Evolutionary conservation across 192 early-diverging fungal species (phyloP), one percentile per base, ranked within the genome.

Genomic region (Phycomyces nitens): DNA sequence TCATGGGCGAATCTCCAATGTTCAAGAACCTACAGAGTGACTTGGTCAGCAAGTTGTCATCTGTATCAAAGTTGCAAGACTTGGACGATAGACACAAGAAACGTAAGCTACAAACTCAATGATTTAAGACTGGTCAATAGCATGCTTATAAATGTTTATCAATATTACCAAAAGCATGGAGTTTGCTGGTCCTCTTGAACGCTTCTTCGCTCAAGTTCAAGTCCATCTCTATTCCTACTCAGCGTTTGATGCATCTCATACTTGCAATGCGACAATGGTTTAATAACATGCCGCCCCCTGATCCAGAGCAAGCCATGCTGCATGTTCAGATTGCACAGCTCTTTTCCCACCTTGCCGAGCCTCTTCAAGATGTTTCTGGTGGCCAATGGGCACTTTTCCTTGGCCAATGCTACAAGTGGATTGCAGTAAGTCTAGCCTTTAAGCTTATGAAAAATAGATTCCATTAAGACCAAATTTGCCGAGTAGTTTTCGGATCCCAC

Each of bases 341-440:
- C 0, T 59, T 81, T 14, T 60, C 54, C 3, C 24, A 69, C 4
- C 55, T 84, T 15, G 60, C 74, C 0, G 55, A 60, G 8, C 56
- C 77, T 12, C 62, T 81, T 0, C 77, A 80, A 63, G 76, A 81
- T 40, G 65, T 78, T 34, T 57, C 69, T 5, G 80, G 76, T 10
- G 65, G 61, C 10, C 76, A 81, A 53, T 84, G 82, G 82, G 62
- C 77, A 0, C 64, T 74, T 22, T 65, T 78, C 44, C 54, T 78
- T 14, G 50, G 64, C 0, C 54, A 39, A 7, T 40, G 57, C 9
- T 54, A 58, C 38, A 39, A 70, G 34, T 78, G 72, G 69, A 16
- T 74, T n/a, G 29, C 58, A 21, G 71, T 73, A 73, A 52, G 22
- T 62, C 8, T 53, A 38, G 10, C 23, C 41, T 42, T 41, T 59